These are phyloP conservation scores for Colletotrichum sublineola DNA, from an alignment of 2,329 filamentous ascomycete species.

Conservation along the genomic window DNA sequence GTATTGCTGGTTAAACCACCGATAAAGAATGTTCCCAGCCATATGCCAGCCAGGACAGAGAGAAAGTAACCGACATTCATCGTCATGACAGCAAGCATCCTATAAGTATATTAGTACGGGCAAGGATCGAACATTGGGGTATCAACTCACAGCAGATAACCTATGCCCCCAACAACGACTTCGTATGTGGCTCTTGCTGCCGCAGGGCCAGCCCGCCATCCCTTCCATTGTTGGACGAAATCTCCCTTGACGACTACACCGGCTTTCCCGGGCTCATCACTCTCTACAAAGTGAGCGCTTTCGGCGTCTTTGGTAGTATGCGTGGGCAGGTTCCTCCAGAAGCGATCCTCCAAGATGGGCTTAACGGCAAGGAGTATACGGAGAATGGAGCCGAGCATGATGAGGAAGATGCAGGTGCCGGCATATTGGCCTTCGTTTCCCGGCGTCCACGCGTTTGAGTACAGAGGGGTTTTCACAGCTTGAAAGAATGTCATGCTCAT, in stretches of 20 bases:
- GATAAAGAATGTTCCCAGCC: conserved; percentile 72
- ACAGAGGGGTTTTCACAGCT: conserved; percentile 64
- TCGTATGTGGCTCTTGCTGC: conserved; percentile 42
- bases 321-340: conserved; percentile 35
- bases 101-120: conserved; percentile 51
- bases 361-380: conserved; percentile 82
- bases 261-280: conserved; percentile 1
- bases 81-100: conserved; percentile 94
- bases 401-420: conserved; percentile 91
- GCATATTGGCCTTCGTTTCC: conserved; percentile 78
- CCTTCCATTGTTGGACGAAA: conserved; percentile 26
- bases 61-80: conserved; percentile 89
- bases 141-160: conserved; percentile 83
- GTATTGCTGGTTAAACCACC: conserved; percentile 20
- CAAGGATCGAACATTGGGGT: background rate
- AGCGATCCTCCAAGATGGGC: conserved; percentile 70
- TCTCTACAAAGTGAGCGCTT: background rate
- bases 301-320: conserved; percentile 4
- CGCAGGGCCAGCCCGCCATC: conserved; percentile 41
- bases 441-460: conserved; percentile 80
- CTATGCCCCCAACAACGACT: conserved; percentile 75
- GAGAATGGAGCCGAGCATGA: conserved; percentile 78
- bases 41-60: conserved; percentile 81
- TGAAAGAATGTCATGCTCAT: conserved; percentile 70
- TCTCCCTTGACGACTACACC: conserved; percentile 8